These are phyloP conservation scores for Teratosphaeria destructans DNA, from an alignment of 2,329 filamentous ascomycete genomes.

Conservation along the genomic window DNA sequence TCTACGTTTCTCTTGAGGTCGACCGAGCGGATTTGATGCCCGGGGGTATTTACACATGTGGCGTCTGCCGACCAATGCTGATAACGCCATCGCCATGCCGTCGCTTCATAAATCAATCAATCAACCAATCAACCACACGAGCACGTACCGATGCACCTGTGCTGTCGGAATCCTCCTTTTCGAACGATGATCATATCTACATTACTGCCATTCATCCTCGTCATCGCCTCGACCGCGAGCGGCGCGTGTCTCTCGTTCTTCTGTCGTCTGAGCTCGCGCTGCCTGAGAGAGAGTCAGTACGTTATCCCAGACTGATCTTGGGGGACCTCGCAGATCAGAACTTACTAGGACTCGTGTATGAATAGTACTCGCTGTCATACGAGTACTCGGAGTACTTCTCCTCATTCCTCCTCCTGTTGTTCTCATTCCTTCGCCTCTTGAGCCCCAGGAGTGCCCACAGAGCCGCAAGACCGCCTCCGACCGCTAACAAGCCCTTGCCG, in stretches of 20 bases:
- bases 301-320: neutral
- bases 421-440: slow-evolving; percentile 32
- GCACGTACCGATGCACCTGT: neutral
- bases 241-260: slow-evolving; percentile 29
- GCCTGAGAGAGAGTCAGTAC: slow-evolving; percentile 19
- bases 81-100: neutral
- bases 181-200: neutral
- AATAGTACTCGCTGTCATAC: slow-evolving; percentile 36
- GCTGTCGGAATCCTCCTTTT: neutral
- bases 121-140: neutral
- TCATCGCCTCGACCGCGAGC: slow-evolving; percentile 10
- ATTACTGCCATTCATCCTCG: neutral
- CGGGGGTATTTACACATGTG: neutral
- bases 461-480: slow-evolving; percentile 34
- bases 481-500: slow-evolving; percentile 23
- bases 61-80: neutral
- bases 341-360: slow-evolving; percentile 35
- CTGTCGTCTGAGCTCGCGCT: slow-evolving; percentile 37
- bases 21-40: neutral
- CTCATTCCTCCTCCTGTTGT: slow-evolving; percentile 23
- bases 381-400: slow-evolving; percentile 33
- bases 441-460: slow-evolving; percentile 35
- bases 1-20: neutral
- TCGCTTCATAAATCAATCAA: neutral
- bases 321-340: slow-evolving; percentile 8